Evolutionary conservation across 805 yeast species (phyloP), one percentile per base, ranked within the genome.

Genomic region (Starmerella bombi): DNA sequence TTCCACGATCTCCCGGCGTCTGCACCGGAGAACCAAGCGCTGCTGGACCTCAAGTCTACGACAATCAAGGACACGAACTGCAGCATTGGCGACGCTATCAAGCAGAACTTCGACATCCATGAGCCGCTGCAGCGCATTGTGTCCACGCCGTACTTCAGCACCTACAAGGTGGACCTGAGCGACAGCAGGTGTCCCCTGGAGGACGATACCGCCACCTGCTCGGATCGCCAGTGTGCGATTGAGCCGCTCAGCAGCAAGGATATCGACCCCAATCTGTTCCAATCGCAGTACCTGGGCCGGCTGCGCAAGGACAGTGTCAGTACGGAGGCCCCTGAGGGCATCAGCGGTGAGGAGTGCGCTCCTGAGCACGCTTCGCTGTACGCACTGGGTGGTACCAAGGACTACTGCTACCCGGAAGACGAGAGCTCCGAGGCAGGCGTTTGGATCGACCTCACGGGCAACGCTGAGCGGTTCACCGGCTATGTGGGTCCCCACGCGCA

Each of bases 401-500:
- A 52, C 51, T 64, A 66, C 43, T 65, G 69, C 42, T 57, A 60
- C 34, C 68, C 69, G 1, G 69, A 64, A 34, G 69, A 66, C 41
- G 65, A 59, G 46, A 44, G 59, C 18, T 32, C 35, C 25, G 56
- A 51, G 3, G 52, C 54, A 7, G 68, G 68, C 10, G 95, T 84
- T 1, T 78, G 79, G 52, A 94, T 91, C 22, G 84, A 86, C 54
- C 69, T 91, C 42, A 67, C 78, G 17, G 82, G 80, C 40, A 93
- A 93, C 56, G 95, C 94, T 1, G 99, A 91, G 60, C 69, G 97
- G 54, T 91, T 82, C 63, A 93, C 98, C 0, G 98, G 98, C 0
- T 91, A 91, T 56, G 80, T 85, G 25, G 98, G 98, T 23, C 75
- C 77, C 37, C 94, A 91, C 54, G 83, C 95, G 18, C 75, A 78